These are phyloP conservation scores for Cladosporium sp. DNA, from an alignment of 2,329 filamentous ascomycete genomes.

Conservation along the genomic window DNA sequence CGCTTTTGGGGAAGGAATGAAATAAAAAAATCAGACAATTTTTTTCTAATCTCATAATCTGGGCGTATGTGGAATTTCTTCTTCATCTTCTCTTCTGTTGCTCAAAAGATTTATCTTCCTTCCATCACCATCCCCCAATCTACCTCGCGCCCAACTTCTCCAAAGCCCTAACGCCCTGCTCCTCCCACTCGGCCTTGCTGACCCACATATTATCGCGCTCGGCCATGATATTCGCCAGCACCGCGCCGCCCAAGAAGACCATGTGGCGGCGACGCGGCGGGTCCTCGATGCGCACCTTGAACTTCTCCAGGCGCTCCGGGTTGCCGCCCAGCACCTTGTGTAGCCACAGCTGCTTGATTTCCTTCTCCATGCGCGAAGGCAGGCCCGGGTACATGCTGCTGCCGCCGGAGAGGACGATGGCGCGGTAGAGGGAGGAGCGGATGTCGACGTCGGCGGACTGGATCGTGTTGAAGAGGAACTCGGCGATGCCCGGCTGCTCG, in stretches of 20 bases:
- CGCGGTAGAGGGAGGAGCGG: slow-evolving; percentile 89
- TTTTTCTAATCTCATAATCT: no score
- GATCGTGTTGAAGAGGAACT: slow-evolving; percentile 98
- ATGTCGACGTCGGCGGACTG: slow-evolving; percentile 94
- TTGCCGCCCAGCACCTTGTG: slow-evolving; percentile 86
- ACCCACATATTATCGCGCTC: slow-evolving; percentile 99
- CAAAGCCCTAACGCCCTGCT: slow-evolving; percentile 76
- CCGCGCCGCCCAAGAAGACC: slow-evolving; percentile 97
- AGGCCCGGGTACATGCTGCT: slow-evolving; percentile 99
- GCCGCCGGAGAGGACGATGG: slow-evolving; percentile 91
- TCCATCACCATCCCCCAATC: background rate
- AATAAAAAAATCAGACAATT: no score
- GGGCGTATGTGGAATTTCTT: no score
- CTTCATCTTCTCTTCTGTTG: no score
- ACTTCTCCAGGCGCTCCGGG: slow-evolving; percentile 90
- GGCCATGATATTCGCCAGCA: slow-evolving; percentile 97
- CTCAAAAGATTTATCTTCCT: no score
- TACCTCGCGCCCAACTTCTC: slow-evolving; percentile 90
- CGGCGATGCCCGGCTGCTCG: slow-evolving; percentile 92
- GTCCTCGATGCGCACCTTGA: slow-evolving; percentile 99
- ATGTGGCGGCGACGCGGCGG: slow-evolving; percentile 93
- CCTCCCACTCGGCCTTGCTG: slow-evolving; percentile 92
- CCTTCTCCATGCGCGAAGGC: slow-evolving; percentile 92
- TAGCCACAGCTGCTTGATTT: slow-evolving; percentile 97
- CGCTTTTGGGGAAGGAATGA: no score